phyloP scores from a whole-genome alignment of 495 filamentous ascomycete genomes.

The Lophiotrema nucula region DNA sequence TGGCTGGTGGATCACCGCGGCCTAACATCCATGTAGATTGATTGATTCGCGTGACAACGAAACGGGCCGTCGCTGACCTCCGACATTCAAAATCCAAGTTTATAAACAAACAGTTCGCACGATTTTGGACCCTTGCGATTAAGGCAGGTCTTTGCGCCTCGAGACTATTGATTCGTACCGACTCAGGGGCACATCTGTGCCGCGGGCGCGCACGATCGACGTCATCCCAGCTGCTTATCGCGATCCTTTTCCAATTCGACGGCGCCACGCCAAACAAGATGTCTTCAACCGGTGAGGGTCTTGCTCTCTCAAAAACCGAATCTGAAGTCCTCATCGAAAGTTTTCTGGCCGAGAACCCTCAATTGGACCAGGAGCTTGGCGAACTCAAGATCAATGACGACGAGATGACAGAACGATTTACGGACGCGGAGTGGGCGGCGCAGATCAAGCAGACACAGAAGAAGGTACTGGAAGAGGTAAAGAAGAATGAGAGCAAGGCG shows the following conservation, averaged over 20 bases:
- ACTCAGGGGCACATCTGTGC: not conserved
- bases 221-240: not conserved
- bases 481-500: constrained; percentile 13
- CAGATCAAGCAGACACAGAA: constrained; percentile 34
- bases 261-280: no score
- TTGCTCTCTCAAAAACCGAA: no score
- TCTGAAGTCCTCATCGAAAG: constrained; percentile 9
- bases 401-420: constrained; percentile 42
- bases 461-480: constrained; percentile 15
- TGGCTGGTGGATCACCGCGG: no score
- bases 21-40: constrained; percentile 10
- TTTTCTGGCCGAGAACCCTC: constrained; percentile 9
- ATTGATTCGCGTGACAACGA: constrained; percentile 8
- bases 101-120: constrained; percentile 12
- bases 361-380: constrained; percentile 10
- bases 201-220: not conserved
- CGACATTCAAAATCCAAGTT: not conserved
- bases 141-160: no score
- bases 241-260: not conserved
- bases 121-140: no score
- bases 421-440: constrained; percentile 40
- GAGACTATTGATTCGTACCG: not conserved
- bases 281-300: no score
- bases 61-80: constrained; percentile 13
- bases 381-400: constrained; percentile 13